These are phyloP conservation scores for Bruguiera gymnorhiza DNA, from an alignment of 345 rosid species.

Conservation along the genomic window DNA sequence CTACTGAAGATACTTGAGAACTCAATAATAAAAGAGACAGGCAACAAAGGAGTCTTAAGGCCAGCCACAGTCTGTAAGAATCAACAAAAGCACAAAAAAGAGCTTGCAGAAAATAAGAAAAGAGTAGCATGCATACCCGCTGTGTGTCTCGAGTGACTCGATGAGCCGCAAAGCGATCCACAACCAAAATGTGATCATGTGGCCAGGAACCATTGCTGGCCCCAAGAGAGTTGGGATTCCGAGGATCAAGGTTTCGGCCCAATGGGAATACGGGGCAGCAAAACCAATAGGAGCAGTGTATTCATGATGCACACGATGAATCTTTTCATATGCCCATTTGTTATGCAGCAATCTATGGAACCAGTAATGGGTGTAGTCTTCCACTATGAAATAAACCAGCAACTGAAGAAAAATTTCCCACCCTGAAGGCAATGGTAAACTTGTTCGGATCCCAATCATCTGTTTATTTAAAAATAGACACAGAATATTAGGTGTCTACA, in stretches of 20 bases:
- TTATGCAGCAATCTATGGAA: constrained; percentile 74
- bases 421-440: constrained; percentile 73
- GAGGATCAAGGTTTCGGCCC: constrained; percentile 83
- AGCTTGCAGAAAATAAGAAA: constrained; percentile 11
- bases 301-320: constrained; percentile 85
- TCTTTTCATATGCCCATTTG: constrained; percentile 90
- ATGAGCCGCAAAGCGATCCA: constrained; percentile 87
- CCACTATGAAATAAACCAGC: constrained; percentile 68
- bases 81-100: constrained; percentile 33
- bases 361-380: constrained; percentile 88
- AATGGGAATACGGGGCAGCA: constrained; percentile 89
- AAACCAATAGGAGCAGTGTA: constrained; percentile 72
- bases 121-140: constrained; percentile 65
- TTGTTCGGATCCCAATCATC: constrained; percentile 65
- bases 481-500: background rate
- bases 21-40: constrained; percentile 13
- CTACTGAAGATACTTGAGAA: constrained; percentile 33
- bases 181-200: constrained; percentile 84
- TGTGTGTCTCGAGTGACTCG: constrained; percentile 92
- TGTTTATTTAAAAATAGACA: constrained; percentile 23
- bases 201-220: constrained; percentile 92
- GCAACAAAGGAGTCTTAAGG: constrained; percentile 27
- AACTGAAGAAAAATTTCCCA: constrained; percentile 67
- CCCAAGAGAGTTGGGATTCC: constrained; percentile 90
- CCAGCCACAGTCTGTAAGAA: constrained; percentile 32